Evolutionary conservation across 108 stramenopile genomes (phyloP).

Genomic region (Nannochloropsis salina): DNA sequence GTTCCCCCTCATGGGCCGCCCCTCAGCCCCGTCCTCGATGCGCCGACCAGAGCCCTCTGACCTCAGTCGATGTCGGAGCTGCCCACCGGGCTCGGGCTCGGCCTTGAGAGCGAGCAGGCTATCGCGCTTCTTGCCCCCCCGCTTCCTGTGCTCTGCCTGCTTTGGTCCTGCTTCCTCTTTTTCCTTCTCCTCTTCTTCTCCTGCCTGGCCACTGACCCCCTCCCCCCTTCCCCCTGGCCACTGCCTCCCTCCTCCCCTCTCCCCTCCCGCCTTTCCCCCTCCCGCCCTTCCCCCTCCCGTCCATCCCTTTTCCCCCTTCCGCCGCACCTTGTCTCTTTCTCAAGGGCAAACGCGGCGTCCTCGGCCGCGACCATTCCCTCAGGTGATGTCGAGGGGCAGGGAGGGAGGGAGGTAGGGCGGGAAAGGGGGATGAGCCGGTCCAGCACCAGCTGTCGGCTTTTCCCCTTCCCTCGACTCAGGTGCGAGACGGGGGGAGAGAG

Average conservation of each 20-base stretch:
- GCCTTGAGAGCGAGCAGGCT: too few relatives aligned
- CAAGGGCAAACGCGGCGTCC: neutral
- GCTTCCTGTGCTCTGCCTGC: neutral
- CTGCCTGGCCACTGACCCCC: neutral
- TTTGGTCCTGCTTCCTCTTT: neutral
- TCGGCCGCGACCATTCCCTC: neutral
- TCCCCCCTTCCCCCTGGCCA: neutral
- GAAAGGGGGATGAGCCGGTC: neutral
- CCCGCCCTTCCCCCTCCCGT: neutral
- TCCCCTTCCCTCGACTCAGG: conserved; percentile 35
- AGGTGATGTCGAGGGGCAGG: neutral
- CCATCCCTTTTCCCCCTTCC: neutral
- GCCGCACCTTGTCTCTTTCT: neutral
- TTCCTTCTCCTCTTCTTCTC: too few relatives aligned
- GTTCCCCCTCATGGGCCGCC: conserved; percentile 9
- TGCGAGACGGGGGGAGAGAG: conserved; percentile 30
- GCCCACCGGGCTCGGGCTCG: too few relatives aligned
- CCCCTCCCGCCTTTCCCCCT: neutral
- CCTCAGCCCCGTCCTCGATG: too few relatives aligned
- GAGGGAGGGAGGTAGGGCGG: neutral
- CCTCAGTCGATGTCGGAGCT: too few relatives aligned
- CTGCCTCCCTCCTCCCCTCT: neutral
- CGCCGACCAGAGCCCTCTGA: too few relatives aligned
- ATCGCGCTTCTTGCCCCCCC: neutral
- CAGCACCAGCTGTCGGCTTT: conserved; percentile 25